phyloP scores from a whole-genome alignment of 1,139 yeast genomes.

The Blastobotrys raffinosifermentans region DNA sequence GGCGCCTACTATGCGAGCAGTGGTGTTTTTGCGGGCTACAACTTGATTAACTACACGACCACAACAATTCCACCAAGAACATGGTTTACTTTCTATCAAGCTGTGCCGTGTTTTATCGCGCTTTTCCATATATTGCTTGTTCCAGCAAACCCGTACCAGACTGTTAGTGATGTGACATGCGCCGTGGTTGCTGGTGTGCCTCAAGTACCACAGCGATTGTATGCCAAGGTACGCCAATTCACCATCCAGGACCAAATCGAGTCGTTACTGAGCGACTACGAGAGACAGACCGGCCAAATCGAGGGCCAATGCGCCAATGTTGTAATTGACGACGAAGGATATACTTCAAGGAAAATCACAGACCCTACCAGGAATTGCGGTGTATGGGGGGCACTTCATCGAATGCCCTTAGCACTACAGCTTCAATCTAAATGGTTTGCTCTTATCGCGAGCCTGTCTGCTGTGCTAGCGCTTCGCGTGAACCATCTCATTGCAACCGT shows the following conservation, averaged over 20 bases:
- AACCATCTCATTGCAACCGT: slow-evolving; percentile 90
- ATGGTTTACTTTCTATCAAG: neutral
- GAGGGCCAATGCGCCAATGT: too few species aligned
- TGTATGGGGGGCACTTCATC: slow-evolving; percentile 81
- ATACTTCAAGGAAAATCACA: too few species aligned
- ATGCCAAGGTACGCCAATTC: slow-evolving; percentile 5
- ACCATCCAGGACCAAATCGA: neutral
- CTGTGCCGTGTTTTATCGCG: neutral
- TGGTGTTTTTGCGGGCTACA: slow-evolving; percentile 61
- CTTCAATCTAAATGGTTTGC: slow-evolving; percentile 71
- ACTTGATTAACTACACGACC: neutral
- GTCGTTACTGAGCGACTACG: too few species aligned
- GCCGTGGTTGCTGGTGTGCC: slow-evolving; percentile 4
- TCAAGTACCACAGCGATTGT: slow-evolving; percentile 1
- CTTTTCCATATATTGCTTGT: neutral
- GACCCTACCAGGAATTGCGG: slow-evolving; percentile 52
- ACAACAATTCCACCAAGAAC: too few species aligned
- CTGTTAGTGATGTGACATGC: slow-evolving; percentile 1
- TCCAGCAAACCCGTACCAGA: neutral
- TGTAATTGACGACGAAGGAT: too few species aligned
- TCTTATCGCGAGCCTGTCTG: slow-evolving; percentile 69
- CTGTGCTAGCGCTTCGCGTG: slow-evolving; percentile 83
- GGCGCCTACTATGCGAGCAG: slow-evolving; percentile 78
- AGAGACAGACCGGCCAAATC: too few species aligned
- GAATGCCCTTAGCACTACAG: slow-evolving; percentile 54